These are phyloP conservation scores for Thermothelomyces thermophilus DNA, from an alignment of 2,329 filamentous ascomycete species.

Conservation along the genomic window DNA sequence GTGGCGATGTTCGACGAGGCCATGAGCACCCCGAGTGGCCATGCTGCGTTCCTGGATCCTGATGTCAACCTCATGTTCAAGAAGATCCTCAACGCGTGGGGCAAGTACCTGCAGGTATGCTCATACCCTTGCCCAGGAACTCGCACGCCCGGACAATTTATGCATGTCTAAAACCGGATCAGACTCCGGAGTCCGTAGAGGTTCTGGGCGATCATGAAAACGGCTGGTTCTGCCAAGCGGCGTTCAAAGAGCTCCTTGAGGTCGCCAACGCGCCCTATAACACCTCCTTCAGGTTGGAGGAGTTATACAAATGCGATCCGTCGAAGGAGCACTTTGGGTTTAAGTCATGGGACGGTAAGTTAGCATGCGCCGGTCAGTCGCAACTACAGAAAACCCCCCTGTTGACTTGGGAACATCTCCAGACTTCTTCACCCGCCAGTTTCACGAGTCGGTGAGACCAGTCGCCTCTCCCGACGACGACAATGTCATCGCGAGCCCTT, in stretches of 20 bases:
- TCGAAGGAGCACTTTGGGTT: conserved; percentile 49
- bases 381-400: no score
- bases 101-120: conserved; percentile 42
- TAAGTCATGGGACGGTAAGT: conserved; percentile 56
- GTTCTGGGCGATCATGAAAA: conserved; percentile 39
- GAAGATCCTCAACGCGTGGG: conserved; percentile 52
- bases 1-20: conserved; percentile 48
- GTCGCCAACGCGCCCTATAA: conserved; percentile 43
- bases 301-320: conserved; percentile 56
- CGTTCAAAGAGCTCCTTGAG: conserved; percentile 41
- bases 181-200: conserved; percentile 47
- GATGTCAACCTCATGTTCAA: conserved; percentile 49
- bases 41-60: conserved; percentile 49
- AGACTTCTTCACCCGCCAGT: conserved; percentile 56
- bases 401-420: no score
- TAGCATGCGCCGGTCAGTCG: no score
- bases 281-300: conserved; percentile 45
- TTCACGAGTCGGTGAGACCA: conserved; percentile 50
- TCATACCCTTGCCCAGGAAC: background rate
- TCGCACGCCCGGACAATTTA: no score
- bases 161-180: background rate
- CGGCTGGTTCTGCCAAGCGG: conserved; percentile 52
- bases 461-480: conserved; percentile 50
- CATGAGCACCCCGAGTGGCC: conserved; percentile 49
- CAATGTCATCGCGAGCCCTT: conserved; percentile 52